Evolutionary conservation across 225 moss, liverwort and hornwort species (phyloP), one percentile per base, ranked within the genome.

Genomic region (Polytrichum formosum): DNA sequence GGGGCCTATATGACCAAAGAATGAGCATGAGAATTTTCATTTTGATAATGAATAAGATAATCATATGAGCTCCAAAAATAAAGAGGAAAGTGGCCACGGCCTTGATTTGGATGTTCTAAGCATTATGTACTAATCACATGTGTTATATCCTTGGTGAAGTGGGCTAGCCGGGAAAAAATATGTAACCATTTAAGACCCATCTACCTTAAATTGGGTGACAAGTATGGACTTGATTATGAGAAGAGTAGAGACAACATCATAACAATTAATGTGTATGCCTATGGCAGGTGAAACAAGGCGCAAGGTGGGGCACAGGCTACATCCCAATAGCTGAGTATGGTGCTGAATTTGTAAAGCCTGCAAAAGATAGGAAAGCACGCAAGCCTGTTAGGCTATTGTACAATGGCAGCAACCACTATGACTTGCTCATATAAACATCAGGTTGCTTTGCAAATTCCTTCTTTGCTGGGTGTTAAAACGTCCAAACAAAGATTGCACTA

Each of bases 351-450:
- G 70, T 76, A 6, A 90, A 79, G 54, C 73, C 91, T 75, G 72
- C 67, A 8, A 84, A 91, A 63, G 91, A 88, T n/a, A 92, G 88
- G 65, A 94, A 91, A 80, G 83, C 79, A 27, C 89, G 97, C 35
- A 94, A 91, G 80, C 91, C 94, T 71, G 94, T 98, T 20, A 87
- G 91, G 71, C 86, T 98, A 29, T 81, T 98, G 65, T 98, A 94
- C 73, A 94, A 88, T 74, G 94, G 97, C 75, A 88, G 97, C 79
- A 94, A 98, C 75, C 97, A 98, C 70, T 98, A 98, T 68, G 97
- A 98, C 66, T 85, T 94, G 59, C 81, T 98, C 7, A 65, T 92
- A 16, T 94, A 72, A 93, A 67, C 59, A 56, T 28, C 58, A 58
- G 58, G 58, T 58, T 58, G 13, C 46, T 46, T 46, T 46, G 46